A percentile compares a stretch with the other conserved stretches of the same genome.
Conservation (phyloP, 257 asterid species). For the Nicotiana tabacum region DNA sequence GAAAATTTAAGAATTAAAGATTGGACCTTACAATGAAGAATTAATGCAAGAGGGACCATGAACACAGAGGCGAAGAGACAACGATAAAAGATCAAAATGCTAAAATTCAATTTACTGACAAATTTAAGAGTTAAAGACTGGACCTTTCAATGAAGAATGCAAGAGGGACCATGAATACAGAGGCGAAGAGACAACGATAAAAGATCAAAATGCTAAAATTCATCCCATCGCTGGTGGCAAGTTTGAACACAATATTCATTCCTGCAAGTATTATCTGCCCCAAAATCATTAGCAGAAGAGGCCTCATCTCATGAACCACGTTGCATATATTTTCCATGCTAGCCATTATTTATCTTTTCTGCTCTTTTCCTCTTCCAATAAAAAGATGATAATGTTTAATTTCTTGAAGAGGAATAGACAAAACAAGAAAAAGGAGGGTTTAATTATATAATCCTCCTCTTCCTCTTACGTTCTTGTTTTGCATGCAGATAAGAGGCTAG, state of each 20-base stretch:
- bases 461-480: neutral
- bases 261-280: constrained; percentile 28
- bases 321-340: constrained; percentile 13
- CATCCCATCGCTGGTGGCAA: constrained; percentile 62
- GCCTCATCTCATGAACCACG: constrained; percentile 42
- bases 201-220: constrained; percentile 34
- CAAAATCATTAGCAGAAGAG: constrained; percentile 42
- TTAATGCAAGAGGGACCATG: no score
- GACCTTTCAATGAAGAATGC: constrained; percentile 54
- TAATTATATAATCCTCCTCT: neutral
- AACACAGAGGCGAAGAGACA: no score
- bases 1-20: no score
- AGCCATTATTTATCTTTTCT: constrained; percentile 9
- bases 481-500: neutral
- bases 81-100: no score
- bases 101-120: no score
- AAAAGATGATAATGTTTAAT: no score
- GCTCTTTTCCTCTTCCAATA: neutral
- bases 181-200: constrained; percentile 59
- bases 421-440: neutral
- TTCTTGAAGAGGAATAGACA: neutral
- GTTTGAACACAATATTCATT: constrained; percentile 39
- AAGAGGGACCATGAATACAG: constrained; percentile 47
- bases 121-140: neutral
- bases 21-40: no score